Conservation (phyloP, 495 filamentous ascomycete species). For the Parachaetomium inaequale region DNA sequence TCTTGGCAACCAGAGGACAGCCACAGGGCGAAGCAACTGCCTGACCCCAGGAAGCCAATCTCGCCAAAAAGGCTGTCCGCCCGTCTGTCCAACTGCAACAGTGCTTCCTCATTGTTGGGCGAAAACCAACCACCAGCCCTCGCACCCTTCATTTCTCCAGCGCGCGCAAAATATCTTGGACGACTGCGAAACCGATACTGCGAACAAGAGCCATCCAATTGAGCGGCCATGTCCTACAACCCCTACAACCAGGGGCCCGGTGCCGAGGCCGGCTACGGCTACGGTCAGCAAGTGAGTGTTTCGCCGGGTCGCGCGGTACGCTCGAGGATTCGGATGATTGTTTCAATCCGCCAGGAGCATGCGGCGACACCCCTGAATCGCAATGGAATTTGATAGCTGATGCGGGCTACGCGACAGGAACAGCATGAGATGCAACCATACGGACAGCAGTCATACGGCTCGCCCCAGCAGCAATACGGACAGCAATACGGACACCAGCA, state of each 20-base stretch:
- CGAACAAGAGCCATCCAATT: slow-evolving; percentile 12
- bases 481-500: slow-evolving; percentile 17
- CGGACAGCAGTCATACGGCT: slow-evolving; percentile 16
- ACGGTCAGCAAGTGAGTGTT: slow-evolving; percentile 29
- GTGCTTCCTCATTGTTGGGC: slow-evolving; percentile 1
- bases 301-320: slow-evolving; percentile 1
- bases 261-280: slow-evolving; percentile 48
- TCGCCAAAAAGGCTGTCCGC: slow-evolving; percentile 4
- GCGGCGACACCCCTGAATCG: neutral
- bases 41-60: slow-evolving; percentile 1
- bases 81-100: neutral
- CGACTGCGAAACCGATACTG: neutral
- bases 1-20: neutral
- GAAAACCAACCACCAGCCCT: neutral
- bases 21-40: slow-evolving; percentile 10
- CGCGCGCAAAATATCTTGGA: neutral
- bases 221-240: slow-evolving; percentile 45
- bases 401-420: slow-evolving; percentile 23
- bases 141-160: neutral
- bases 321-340: neutral
- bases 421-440: slow-evolving; percentile 42
- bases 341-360: neutral
- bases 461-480: slow-evolving; percentile 13
- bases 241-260: slow-evolving; percentile 44
- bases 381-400: slow-evolving; percentile 6